Base-by-base conservation (phyloP, 164 flowering plant genomes). In the Sextonia rubra region DNA sequence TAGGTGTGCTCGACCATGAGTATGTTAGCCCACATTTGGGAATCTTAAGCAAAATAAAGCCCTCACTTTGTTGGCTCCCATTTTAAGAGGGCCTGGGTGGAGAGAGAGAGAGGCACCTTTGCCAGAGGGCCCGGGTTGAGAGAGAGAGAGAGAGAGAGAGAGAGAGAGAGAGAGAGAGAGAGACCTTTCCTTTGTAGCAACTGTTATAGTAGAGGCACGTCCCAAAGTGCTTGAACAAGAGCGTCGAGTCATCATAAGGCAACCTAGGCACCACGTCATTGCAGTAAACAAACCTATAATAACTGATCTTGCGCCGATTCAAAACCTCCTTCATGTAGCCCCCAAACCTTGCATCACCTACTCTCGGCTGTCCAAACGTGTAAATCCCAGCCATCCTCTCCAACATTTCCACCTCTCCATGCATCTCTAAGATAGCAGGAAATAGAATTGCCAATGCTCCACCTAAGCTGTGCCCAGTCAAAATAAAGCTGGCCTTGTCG, bases 401-500 rank as follows among this genome's bases (percentile, higher is more conserved):
- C 85, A 94, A 20, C 80, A 94, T n/a, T 78, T 18, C 47, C 3
- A 26, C 66, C 80, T 94, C 97, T 32, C 78, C 86, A 56, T 90
- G 97, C 18, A 85, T 26, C 6, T 72, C 77, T 37, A 94, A 77
- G 22, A 87, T 71, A 1, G 82, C 76, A 1, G 79, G 85, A 60
- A 89, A 89, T 64, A 94, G 71, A 66, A 90, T 78, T 0, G 97
- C 97, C 60, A 94, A 64, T 12, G 97, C 96, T 27, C 88, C 98
- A 7, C 98, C 96, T 63, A 90, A 77, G 84, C 98, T 92, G 76
- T 94, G 98, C 0, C 98, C 98, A 0, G 98, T 92, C 61, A 92
- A 14, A 0, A 90, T 69, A 55, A 89, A 85, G 74, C 79, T 88
- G 3, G 92, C 87, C 4, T 71, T 63, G 48, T 77, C 63, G 12